Base-by-base conservation (phyloP, 108 stramenopile genomes). In the Nitzschia sp. region DNA sequence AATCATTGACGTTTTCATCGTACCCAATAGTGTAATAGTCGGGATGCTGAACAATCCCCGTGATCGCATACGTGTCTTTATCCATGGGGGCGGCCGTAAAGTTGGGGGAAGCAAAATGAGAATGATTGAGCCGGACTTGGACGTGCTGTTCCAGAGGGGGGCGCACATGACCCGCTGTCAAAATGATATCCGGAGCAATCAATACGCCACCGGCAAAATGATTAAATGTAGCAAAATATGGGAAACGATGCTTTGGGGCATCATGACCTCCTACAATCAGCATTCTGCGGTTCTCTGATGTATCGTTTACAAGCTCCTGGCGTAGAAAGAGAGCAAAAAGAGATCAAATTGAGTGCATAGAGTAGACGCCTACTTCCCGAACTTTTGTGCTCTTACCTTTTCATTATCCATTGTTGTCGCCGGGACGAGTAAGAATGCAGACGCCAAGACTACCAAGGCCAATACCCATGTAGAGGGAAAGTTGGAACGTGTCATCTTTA, bases 101-200 rank as follows among this genome's bases (percentile, higher is more conserved):
- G 21, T 21, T 21, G 21, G 21, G 11, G 19, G 49, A 51, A 17
- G 11, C 19, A 51, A 51, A 51, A 51, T 51, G 49, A 4, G 59
- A 76, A 64, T n/a, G 42, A 21, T 46, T 76, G 25, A 25, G 19
- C n/a, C 23, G 49, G 21, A 51, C 49, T 21, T 23, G 49, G 8
- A 51, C 49, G 49, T 17, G 49, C 21, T 51, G 49, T 51, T 51
- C 49, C 49, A 51, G 21, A 18, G 30, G 35, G 8, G 60, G 23
- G 42, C 21, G 35, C 15, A 62, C 60, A 42, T 84, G 82, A 1
- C 83, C 83, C 1, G 83, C 83, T 19, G 83, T 81, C 19, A 81
- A 59, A 17, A 84, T 56, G 21, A 84, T 54, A 53, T 84, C 77
- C 0, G 83, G 83, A 3, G 83, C 83, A 48, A 84, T 76, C 5